Conservation (phyloP, 495 filamentous ascomycete genomes). For the Trichodelitschia bisporula region DNA sequence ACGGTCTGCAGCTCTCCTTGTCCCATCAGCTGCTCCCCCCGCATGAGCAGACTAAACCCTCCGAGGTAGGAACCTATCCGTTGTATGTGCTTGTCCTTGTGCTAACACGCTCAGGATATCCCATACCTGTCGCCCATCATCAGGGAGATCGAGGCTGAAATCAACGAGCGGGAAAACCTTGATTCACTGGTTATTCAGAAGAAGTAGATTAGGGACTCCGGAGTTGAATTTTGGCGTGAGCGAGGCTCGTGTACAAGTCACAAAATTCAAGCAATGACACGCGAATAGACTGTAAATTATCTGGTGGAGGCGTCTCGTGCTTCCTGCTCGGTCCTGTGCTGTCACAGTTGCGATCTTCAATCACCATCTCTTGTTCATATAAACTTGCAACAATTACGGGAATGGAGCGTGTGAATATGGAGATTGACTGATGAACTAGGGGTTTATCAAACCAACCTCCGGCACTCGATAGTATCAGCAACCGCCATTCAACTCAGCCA, state of each 20-base stretch:
- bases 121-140: constrained; percentile 63
- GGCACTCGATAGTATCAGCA: too few relatives aligned
- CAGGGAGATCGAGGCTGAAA: constrained; percentile 58
- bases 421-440: too few relatives aligned
- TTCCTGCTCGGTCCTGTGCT: too few relatives aligned
- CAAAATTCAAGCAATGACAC: neutral
- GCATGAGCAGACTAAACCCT: constrained; percentile 53
- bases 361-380: too few relatives aligned
- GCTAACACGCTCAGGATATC: constrained; percentile 32
- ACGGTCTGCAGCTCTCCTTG: constrained; percentile 39
- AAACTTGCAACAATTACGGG: too few relatives aligned
- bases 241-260: neutral
- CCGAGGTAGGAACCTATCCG: constrained; percentile 30
- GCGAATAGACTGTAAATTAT: too few relatives aligned
- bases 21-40: constrained; percentile 70
- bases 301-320: too few relatives aligned
- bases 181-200: constrained; percentile 43
- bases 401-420: too few relatives aligned
- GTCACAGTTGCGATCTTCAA: too few relatives aligned
- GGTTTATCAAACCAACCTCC: too few relatives aligned
- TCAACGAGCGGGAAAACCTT: constrained; percentile 55
- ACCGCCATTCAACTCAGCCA: too few relatives aligned
- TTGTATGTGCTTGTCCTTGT: constrained; percentile 1
- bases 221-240: neutral
- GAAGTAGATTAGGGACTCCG: constrained; percentile 3